Conservation (phyloP, 1,284 basidiomycete genomes). For the Cerioporus squamosus region DNA sequence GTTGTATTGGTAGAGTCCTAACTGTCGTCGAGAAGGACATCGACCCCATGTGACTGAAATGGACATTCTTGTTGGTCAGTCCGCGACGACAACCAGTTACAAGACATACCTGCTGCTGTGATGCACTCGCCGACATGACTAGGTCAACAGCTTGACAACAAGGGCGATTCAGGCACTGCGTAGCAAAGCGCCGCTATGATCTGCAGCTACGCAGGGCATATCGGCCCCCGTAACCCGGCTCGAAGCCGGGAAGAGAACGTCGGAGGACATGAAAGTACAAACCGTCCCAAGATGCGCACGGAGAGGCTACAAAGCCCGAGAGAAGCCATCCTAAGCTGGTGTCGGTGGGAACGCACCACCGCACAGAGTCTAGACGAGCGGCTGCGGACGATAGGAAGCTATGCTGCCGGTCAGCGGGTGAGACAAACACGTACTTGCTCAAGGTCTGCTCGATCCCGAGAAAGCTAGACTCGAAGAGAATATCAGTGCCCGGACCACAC, state of each 20-base stretch:
- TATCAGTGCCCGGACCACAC: not conserved
- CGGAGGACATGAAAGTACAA: not conserved
- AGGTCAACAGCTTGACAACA: no score
- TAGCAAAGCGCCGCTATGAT: no score
- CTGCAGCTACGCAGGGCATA: not conserved
- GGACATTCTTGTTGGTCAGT: no score
- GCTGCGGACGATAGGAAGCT: no score
- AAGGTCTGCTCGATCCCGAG: slow-evolving; percentile 5
- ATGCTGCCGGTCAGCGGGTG: no score
- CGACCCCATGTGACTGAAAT: no score
- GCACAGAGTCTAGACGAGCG: slow-evolving; percentile 3
- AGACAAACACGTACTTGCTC: not conserved
- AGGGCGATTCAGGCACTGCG: no score
- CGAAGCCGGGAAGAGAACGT: not conserved
- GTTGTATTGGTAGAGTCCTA: no score
- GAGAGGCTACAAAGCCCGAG: slow-evolving; percentile 10
- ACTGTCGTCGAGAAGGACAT: no score
- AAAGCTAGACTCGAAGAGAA: slow-evolving; percentile 7
- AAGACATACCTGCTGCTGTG: no score
- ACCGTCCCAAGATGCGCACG: slow-evolving; percentile 9
- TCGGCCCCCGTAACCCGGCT: slow-evolving; percentile 8
- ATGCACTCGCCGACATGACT: no score
- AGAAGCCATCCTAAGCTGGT: slow-evolving; percentile 1
- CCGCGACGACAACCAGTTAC: no score
- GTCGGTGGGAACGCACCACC: slow-evolving; percentile 10